Percentiles rank a stretch among this genome's conserved stretches.
Evolutionary conservation across 225 moss, liverwort and hornwort genomes (phyloP).

Genomic region (Marchantia polymorpha): DNA sequence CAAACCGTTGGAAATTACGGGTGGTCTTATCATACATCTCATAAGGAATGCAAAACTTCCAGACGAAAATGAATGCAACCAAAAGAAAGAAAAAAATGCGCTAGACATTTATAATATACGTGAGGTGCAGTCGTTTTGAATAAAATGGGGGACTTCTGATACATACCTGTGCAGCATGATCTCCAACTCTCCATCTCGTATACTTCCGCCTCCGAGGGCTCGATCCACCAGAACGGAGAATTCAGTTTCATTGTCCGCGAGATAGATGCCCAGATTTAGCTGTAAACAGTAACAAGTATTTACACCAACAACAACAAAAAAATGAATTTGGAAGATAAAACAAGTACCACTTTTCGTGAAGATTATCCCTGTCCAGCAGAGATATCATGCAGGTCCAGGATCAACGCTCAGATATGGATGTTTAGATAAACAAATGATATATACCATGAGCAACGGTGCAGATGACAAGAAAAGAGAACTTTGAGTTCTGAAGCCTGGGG

Average conservation of each 20-base stretch:
- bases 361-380: not conserved
- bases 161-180: conserved; percentile 83
- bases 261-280: conserved; percentile 83
- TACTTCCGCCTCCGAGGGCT: conserved; percentile 73
- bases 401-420: too few relatives aligned
- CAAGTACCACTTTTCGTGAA: not conserved
- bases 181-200: conserved; percentile 75
- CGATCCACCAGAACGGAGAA: conserved; percentile 90
- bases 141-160: too few relatives aligned
- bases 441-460: too few relatives aligned
- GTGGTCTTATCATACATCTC: too few relatives aligned
- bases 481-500: not conserved
- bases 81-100: too few relatives aligned
- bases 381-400: not conserved
- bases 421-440: too few relatives aligned
- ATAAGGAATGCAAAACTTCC: too few relatives aligned
- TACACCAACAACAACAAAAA: not conserved
- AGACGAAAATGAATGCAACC: too few relatives aligned
- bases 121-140: too few relatives aligned
- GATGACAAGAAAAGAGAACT: not conserved
- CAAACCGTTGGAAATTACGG: too few relatives aligned
- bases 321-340: not conserved
- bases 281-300: conserved; percentile 22
- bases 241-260: conserved; percentile 62
- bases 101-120: too few relatives aligned